A percentile compares a stretch with the other conserved stretches of the same genome.
Evolutionary conservation across 164 flowering plant species (phyloP).

Genomic region (Litsea cubeba): DNA sequence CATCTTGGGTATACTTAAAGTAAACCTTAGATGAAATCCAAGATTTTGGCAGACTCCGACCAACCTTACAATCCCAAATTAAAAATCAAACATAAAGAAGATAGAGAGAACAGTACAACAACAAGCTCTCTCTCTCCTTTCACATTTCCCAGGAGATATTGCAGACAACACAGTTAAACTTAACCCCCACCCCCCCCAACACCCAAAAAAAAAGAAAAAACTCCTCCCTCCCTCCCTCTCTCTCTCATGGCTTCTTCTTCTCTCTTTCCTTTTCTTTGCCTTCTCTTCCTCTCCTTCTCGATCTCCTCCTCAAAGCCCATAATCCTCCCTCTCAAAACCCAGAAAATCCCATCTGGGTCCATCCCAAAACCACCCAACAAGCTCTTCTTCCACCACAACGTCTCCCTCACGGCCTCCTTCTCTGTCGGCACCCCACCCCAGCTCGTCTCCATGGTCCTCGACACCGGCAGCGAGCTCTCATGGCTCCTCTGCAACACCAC

Average conservation of each 20-base stretch:
- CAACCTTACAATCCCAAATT: no score
- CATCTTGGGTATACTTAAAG: no score
- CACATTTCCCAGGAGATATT: no score
- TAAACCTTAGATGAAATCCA: no score
- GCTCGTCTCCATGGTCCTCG: constrained; percentile 67
- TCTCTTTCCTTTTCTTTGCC: constrained; percentile 4
- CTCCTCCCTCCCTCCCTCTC: not conserved
- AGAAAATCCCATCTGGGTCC: constrained; percentile 28
- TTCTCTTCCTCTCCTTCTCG: not conserved
- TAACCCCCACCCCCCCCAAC: not conserved
- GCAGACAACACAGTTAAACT: not conserved
- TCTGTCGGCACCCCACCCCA: constrained; percentile 80
- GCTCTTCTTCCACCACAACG: constrained; percentile 66
- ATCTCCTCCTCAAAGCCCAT: constrained; percentile 21
- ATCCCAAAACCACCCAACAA: constrained; percentile 33
- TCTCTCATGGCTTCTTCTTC: constrained; percentile 7
- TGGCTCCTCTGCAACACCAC: constrained; percentile 67
- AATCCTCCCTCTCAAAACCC: constrained; percentile 51
- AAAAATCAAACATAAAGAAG: not conserved
- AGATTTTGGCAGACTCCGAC: no score
- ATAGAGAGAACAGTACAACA: no score
- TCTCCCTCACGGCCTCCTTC: constrained; percentile 55
- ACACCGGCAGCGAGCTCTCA: constrained; percentile 90
- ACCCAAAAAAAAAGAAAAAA: no score
- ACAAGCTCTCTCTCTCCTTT: not conserved